Conservation (phyloP, 192 early-diverging fungal genomes). For the Martensiomyces pterosporus region DNA sequence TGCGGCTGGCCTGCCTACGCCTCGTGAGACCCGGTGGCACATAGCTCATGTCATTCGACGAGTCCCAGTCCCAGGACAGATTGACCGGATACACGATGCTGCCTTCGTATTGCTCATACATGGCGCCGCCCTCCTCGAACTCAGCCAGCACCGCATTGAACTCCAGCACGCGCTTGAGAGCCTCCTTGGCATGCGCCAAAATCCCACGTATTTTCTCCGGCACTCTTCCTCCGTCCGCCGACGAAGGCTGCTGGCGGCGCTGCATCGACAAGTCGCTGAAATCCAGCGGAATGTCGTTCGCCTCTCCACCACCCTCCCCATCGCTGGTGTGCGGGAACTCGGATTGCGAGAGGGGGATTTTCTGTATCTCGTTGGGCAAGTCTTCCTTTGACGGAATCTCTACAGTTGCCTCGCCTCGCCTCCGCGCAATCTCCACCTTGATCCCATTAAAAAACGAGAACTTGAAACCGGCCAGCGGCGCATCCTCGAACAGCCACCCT, state of each 20-base stretch:
- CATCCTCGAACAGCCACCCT: conserved; percentile 65
- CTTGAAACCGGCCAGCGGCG: conserved; percentile 56
- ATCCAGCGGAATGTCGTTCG: neutral
- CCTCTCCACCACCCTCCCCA: conserved; percentile 1
- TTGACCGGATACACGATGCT: conserved; percentile 19
- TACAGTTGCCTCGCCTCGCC: conserved; percentile 34
- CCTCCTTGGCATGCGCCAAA: conserved; percentile 23
- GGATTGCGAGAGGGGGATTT: conserved; percentile 16
- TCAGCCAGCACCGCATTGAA: conserved; percentile 20
- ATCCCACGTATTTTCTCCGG: conserved; percentile 29
- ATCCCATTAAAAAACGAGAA: conserved; percentile 64
- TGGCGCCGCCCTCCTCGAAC: conserved; percentile 14
- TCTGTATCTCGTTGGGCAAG: conserved; percentile 47
- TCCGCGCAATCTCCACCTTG: conserved; percentile 41
- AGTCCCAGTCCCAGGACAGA: conserved; percentile 18
- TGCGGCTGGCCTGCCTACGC: too few relatives aligned
- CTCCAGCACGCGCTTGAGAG: conserved; percentile 13
- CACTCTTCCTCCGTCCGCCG: too few relatives aligned
- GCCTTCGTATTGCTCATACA: conserved; percentile 7
- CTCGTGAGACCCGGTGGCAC: conserved; percentile 17
- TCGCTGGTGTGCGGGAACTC: neutral
- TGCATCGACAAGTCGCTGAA: neutral
- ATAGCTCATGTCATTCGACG: conserved; percentile 7
- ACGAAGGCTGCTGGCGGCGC: conserved; percentile 3
- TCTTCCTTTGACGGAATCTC: conserved; percentile 45